These are phyloP conservation scores for Globisporangium okanoganense DNA, from an alignment of 352 stramenopile species.

Conservation along the genomic window DNA sequence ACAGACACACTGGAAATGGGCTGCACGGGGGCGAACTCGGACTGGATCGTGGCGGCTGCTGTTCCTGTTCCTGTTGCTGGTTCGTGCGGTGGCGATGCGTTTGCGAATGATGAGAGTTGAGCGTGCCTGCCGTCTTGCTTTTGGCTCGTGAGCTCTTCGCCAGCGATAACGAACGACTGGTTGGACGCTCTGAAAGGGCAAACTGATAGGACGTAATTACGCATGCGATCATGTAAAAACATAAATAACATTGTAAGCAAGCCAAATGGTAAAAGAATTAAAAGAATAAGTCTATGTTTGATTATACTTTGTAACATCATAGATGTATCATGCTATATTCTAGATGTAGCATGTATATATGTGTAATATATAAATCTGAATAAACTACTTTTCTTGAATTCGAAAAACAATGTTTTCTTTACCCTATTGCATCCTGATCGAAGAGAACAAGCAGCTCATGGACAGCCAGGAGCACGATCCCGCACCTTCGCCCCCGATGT, in stretches of 20 bases:
- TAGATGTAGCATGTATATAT: no score
- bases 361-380: no score
- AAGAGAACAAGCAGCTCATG: conserved; percentile 70
- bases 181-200: background rate
- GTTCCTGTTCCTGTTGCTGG: background rate
- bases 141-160: background rate
- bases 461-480: background rate
- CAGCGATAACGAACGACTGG: conserved; percentile 6
- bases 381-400: no score
- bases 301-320: no score
- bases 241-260: conserved; percentile 7
- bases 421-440: no score
- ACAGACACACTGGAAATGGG: conserved; percentile 1
- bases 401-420: no score
- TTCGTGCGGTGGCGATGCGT: conserved; percentile 4
- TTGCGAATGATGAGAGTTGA: conserved; percentile 6
- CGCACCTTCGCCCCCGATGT: background rate
- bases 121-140: background rate
- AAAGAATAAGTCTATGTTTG: no score
- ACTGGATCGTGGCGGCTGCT: background rate
- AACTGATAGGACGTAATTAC: conserved; percentile 3
- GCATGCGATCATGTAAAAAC: background rate
- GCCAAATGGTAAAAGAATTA: no score
- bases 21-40: conserved; percentile 1
- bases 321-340: no score